Percentiles rank a stretch among this genome's conserved stretches.
Conservation (phyloP, 495 filamentous ascomycete species). For the Penicillium nucicola region DNA sequence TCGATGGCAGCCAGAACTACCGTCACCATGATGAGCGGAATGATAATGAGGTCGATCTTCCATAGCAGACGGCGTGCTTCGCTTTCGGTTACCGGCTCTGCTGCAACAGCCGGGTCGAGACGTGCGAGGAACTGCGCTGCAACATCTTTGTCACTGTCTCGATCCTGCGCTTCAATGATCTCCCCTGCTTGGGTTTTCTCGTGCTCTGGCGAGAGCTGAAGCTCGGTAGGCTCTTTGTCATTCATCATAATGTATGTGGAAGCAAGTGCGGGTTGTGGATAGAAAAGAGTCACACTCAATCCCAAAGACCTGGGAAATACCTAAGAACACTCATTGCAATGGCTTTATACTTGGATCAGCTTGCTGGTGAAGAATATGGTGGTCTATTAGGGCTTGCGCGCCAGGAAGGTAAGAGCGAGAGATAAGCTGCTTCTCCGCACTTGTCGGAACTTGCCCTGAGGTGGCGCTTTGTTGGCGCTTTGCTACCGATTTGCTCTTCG, state of each 20-base stretch:
- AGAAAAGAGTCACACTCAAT: too few species aligned
- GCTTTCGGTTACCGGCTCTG: slow-evolving; percentile 10
- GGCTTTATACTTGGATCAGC: too few species aligned
- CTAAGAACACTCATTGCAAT: too few species aligned
- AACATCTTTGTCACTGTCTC: slow-evolving; percentile 14
- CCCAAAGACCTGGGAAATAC: too few species aligned
- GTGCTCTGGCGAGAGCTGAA: slow-evolving; percentile 1
- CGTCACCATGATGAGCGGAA: slow-evolving; percentile 34
- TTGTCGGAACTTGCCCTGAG: neutral
- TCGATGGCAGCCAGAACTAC: slow-evolving; percentile 28
- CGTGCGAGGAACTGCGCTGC: slow-evolving; percentile 14
- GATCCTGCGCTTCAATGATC: slow-evolving; percentile 1
- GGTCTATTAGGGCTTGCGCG: slow-evolving; percentile 1
- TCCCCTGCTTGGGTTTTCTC: slow-evolving; percentile 7
- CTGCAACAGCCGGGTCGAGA: slow-evolving; percentile 7
- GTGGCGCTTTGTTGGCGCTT: neutral
- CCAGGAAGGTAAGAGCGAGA: slow-evolving; percentile 13
- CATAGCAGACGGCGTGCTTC: slow-evolving; percentile 25
- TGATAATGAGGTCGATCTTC: slow-evolving; percentile 31
- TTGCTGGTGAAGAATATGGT: neutral
- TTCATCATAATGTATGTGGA: neutral
- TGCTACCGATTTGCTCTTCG: too few species aligned
- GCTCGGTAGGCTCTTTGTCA: neutral
- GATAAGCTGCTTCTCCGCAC: slow-evolving; percentile 8
- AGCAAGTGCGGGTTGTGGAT: neutral